Percentiles rank a stretch among this genome's conserved stretches.
These are phyloP conservation scores for Hypoxylon trugodes DNA, from an alignment of 495 filamentous ascomycete species.

Conservation along the genomic window DNA sequence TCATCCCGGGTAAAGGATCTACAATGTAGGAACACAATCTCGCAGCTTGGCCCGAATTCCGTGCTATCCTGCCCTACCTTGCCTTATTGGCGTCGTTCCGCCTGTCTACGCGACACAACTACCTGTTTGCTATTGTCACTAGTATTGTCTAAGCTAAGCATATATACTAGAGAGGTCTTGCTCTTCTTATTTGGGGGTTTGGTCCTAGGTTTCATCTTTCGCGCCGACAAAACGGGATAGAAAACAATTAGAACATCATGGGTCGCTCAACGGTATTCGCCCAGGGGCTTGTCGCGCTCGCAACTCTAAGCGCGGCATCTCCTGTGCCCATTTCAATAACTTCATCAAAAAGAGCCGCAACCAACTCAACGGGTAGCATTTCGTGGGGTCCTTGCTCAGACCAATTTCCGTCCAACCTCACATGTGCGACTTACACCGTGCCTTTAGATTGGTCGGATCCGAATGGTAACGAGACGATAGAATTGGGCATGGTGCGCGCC, in stretches of 20 bases:
- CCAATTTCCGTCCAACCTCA: conserved; percentile 19
- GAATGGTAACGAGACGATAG: conserved; percentile 34
- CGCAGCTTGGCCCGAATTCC: neutral
- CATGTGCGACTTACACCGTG: conserved; percentile 37
- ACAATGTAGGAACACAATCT: conserved; percentile 10
- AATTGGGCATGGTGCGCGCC: conserved; percentile 40
- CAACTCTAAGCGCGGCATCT: conserved; percentile 14
- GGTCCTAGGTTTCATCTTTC: neutral
- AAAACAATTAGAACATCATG: conserved; percentile 19
- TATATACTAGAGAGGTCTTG: conserved; percentile 3
- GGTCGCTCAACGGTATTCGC: conserved; percentile 8
- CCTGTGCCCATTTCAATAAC: conserved; percentile 1
- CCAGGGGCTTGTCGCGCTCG: conserved; percentile 23
- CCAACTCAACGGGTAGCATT: conserved; percentile 15
- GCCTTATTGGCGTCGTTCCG: neutral
- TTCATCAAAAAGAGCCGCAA: neutral
- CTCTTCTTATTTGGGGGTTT: neutral
- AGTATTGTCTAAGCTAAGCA: neutral
- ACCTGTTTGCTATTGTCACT: conserved; percentile 1
- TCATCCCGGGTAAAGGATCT: neutral
- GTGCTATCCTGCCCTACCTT: neutral
- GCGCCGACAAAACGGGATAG: neutral
- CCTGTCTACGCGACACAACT: conserved; percentile 11
- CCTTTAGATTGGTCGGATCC: conserved; percentile 38
- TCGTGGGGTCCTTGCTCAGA: conserved; percentile 41